Evolutionary conservation across 2,329 filamentous ascomycete genomes (phyloP).

Genomic region (Trichophyton benhamiae): DNA sequence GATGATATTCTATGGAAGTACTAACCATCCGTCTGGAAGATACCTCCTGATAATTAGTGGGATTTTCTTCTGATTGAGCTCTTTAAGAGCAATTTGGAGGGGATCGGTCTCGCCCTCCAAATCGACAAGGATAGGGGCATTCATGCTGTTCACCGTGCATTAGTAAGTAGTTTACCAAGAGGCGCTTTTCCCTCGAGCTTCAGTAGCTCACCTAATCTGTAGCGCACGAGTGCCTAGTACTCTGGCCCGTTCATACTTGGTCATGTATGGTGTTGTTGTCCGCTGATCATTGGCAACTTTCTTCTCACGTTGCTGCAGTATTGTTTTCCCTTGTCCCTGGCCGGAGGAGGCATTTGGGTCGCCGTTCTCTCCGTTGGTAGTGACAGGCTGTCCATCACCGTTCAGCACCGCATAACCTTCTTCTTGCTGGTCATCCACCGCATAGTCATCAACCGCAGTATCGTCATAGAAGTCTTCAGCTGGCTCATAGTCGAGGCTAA

Average conservation of each 20-base stretch:
- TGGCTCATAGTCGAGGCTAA: constrained; percentile 42
- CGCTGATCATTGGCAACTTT: constrained; percentile 81
- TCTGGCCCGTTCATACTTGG: constrained; percentile 92
- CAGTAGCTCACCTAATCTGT: constrained; percentile 68
- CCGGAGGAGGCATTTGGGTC: constrained; percentile 37
- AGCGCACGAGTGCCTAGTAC: constrained; percentile 85
- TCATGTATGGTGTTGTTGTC: constrained; percentile 96
- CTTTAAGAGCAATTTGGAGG: constrained; percentile 92
- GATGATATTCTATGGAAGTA: background rate
- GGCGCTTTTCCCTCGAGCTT: background rate
- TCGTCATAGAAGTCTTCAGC: constrained; percentile 56
- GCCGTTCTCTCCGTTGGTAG: constrained; percentile 32
- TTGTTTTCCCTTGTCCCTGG: constrained; percentile 37
- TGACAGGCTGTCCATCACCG: constrained; percentile 38
- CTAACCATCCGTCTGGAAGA: constrained; percentile 90
- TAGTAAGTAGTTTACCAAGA: background rate
- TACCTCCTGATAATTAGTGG: constrained; percentile 90
- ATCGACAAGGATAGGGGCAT: constrained; percentile 91
- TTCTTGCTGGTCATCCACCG: constrained; percentile 43
- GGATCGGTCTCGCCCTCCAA: constrained; percentile 96
- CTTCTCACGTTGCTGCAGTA: constrained; percentile 56
- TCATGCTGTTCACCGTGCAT: constrained; percentile 55
- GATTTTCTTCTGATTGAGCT: constrained; percentile 96
- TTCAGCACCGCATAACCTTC: constrained; percentile 42
- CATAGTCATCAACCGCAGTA: constrained; percentile 47